phyloP scores from a whole-genome alignment of 2,329 filamentous ascomycete genomes.

The Talaromyces sp. region DNA sequence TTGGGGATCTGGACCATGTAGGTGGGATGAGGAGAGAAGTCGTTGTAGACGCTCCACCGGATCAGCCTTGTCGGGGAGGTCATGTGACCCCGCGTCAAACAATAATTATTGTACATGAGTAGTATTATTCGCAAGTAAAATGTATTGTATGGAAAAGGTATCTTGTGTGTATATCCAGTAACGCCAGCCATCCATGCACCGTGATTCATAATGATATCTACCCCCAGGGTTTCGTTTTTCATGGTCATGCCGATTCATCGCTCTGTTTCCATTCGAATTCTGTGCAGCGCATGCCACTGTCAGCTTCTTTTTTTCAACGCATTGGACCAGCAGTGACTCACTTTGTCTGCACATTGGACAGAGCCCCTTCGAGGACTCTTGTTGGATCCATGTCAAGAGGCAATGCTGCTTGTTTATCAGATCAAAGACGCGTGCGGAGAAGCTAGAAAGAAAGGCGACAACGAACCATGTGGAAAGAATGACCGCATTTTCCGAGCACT shows the following conservation, averaged over 20 bases:
- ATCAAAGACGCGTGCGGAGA: neutral
- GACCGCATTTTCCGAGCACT: slow-evolving; percentile 96
- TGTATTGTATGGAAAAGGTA: neutral
- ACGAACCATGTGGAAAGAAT: slow-evolving; percentile 92
- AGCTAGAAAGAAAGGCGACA: slow-evolving; percentile 12
- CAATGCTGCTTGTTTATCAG: slow-evolving; percentile 63
- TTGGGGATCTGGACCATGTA: slow-evolving; percentile 11
- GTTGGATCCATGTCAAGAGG: slow-evolving; percentile 81
- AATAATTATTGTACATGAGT: neutral
- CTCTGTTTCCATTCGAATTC: slow-evolving; percentile 53
- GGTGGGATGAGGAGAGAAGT: neutral
- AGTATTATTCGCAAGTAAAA: neutral
- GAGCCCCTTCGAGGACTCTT: slow-evolving; percentile 86
- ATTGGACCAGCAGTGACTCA: slow-evolving; percentile 38
- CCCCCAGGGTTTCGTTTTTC: neutral
- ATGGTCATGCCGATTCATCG: slow-evolving; percentile 23
- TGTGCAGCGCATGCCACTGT: slow-evolving; percentile 20
- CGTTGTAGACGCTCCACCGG: neutral
- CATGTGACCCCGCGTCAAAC: neutral
- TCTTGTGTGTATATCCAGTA: neutral
- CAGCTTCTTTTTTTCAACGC: slow-evolving; percentile 12
- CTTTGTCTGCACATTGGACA: slow-evolving; percentile 98
- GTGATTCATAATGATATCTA: neutral
- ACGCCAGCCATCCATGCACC: slow-evolving; percentile 5
- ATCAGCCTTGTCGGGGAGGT: neutral